phyloP scores from a whole-genome alignment of 1,284 basidiomycete genomes.

The Trametes sp. region DNA sequence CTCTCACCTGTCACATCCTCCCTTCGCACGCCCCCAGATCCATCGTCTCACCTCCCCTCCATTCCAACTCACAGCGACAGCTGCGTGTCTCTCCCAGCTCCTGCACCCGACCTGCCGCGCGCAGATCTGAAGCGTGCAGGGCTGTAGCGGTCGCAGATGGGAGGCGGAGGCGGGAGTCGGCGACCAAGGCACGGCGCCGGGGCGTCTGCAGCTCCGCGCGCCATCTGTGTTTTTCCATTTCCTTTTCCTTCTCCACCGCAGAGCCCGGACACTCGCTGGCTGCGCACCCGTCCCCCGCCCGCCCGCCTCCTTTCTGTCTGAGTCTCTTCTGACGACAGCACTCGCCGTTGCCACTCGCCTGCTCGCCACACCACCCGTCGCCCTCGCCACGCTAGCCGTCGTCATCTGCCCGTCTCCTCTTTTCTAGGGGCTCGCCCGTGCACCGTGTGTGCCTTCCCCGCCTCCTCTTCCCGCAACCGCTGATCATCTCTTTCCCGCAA shows the following conservation, averaged over 20 bases:
- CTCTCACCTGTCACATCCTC: neutral
- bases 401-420: slow-evolving; percentile 1
- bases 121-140: neutral
- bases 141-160: slow-evolving; percentile 1
- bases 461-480: neutral
- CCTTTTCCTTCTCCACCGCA: too few relatives aligned
- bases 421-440: neutral
- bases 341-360: neutral
- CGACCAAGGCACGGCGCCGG: slow-evolving; percentile 8
- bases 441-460: slow-evolving; percentile 2
- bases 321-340: slow-evolving; percentile 4
- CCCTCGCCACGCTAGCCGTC: neutral
- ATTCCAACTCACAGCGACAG: neutral
- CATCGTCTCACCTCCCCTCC: neutral
- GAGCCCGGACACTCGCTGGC: too few relatives aligned
- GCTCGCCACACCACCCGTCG: neutral
- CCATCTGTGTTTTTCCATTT: slow-evolving; percentile 4
- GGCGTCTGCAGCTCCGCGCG: slow-evolving; percentile 1
- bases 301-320: neutral
- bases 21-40: neutral
- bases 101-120: neutral
- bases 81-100: neutral
- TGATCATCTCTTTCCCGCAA: slow-evolving; percentile 3
- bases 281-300: neutral
- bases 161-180: slow-evolving; percentile 19